A percentile compares a stretch with the other conserved stretches of the same genome.
Evolutionary conservation across 441 rosid species (phyloP).

Genomic region (Geranium incanum): DNA sequence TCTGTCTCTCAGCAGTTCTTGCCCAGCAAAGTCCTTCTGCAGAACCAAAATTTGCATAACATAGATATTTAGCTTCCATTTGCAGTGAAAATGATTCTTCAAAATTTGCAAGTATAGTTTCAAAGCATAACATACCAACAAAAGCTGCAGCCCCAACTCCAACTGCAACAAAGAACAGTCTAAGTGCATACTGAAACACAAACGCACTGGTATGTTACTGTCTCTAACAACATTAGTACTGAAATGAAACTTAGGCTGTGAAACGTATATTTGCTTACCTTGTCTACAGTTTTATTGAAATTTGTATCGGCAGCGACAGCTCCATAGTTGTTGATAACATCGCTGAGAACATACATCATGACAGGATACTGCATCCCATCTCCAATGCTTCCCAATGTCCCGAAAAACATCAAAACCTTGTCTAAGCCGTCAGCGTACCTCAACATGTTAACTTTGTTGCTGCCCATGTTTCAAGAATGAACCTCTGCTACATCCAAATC

Average conservation of each 20-base stretch:
- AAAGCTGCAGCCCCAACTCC: constrained; percentile 11
- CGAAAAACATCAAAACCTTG: constrained; percentile 9
- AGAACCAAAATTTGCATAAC: not conserved
- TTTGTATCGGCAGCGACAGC: not conserved
- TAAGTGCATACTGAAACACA: constrained; percentile 8
- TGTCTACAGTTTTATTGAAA: not conserved
- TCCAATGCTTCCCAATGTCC: constrained; percentile 8
- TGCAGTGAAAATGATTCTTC: not conserved
- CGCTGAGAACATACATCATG: constrained; percentile 6
- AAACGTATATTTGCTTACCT: not conserved
- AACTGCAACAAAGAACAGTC: constrained; percentile 4
- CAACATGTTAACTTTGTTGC: not conserved
- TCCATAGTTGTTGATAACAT: constrained; percentile 7
- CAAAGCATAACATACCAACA: constrained; percentile 4
- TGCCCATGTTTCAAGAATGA: constrained; percentile 2
- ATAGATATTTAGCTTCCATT: not conserved
- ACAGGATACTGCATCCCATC: constrained; percentile 9
- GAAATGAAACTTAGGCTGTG: not conserved
- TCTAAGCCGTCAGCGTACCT: constrained; percentile 5
- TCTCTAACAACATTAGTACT: not conserved
- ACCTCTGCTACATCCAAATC: not conserved
- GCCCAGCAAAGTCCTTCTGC: constrained; percentile 76
- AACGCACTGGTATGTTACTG: not conserved
- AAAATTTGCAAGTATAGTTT: not conserved
- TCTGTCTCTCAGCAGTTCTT: constrained; percentile 65